Evolutionary conservation across 2,329 filamentous ascomycete species (phyloP).

Genomic region (Monilinia aucupariae): DNA sequence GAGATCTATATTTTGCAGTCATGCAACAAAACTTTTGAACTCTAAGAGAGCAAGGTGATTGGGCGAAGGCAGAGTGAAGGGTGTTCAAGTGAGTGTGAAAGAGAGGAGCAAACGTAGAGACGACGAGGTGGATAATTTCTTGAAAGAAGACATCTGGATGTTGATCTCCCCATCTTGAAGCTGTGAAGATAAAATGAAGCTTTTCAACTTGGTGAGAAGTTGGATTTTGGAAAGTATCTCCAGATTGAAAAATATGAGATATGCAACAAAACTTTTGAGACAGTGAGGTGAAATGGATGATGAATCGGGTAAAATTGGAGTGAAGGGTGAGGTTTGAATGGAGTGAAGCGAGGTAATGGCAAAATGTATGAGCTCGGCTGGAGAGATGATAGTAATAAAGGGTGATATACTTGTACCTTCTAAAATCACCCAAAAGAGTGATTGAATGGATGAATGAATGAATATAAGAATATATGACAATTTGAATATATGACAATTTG

Average conservation of each 20-base stretch:
- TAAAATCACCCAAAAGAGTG: not conserved
- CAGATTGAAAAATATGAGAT: not conserved
- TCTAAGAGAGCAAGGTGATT: not conserved
- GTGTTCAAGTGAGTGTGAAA: not conserved
- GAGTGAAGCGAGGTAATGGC: not conserved
- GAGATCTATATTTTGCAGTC: not conserved
- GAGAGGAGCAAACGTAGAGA: not conserved
- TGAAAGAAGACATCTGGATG: not conserved
- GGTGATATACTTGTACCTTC: not conserved
- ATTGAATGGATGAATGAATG: too few relatives aligned
- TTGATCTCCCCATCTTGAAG: not conserved
- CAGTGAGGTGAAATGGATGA: not conserved
- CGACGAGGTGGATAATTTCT: not conserved
- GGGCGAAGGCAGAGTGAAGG: not conserved
- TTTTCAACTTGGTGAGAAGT: not conserved
- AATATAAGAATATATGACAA: not conserved
- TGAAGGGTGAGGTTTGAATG: not conserved
- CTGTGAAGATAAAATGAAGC: not conserved
- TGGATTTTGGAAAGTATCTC: rapidly evolving
- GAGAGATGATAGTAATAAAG: not conserved
- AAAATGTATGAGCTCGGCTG: too few relatives aligned
- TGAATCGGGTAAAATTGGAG: not conserved
- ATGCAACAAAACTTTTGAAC: not conserved
- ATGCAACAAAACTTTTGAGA: not conserved
- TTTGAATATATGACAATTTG: not conserved